Conservation (phyloP, 2,329 filamentous ascomycete species). For the Juglanconis oblonga region DNA sequence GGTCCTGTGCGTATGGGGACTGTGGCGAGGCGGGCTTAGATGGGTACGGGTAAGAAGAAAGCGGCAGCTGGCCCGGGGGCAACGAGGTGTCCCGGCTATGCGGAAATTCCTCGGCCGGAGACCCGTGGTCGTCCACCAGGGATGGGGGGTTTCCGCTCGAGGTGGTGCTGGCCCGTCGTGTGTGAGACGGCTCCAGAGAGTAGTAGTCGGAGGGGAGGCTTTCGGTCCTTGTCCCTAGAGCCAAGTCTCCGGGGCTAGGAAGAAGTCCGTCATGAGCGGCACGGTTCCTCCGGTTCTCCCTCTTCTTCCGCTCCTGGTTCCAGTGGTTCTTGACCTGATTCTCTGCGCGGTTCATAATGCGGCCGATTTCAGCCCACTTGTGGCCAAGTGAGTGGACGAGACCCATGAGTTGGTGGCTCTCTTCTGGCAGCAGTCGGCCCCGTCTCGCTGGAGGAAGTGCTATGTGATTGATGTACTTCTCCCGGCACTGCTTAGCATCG, state of each 20-base stretch:
- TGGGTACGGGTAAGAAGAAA: background rate
- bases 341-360: slow-evolving; percentile 76
- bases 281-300: background rate
- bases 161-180: background rate
- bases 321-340: slow-evolving; percentile 97
- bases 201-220: background rate
- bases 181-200: background rate
- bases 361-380: slow-evolving; percentile 87
- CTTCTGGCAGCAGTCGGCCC: slow-evolving; percentile 58
- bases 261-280: background rate
- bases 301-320: slow-evolving; percentile 30
- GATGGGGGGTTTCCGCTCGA: slow-evolving; percentile 44
- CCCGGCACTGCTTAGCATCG: slow-evolving; percentile 90
- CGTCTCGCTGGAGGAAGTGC: slow-evolving; percentile 40
- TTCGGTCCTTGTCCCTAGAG: no score
- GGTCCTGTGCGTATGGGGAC: background rate
- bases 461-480: slow-evolving; percentile 93
- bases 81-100: background rate
- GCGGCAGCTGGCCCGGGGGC: slow-evolving; percentile 1
- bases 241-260: background rate
- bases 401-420: slow-evolving; percentile 70
- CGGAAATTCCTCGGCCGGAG: slow-evolving; percentile 25
- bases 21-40: background rate
- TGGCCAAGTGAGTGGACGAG: slow-evolving; percentile 78
- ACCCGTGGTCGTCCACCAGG: slow-evolving; percentile 67